Evolutionary conservation across 2,329 filamentous ascomycete species (phyloP), one percentile per base, ranked within the genome.

Genomic region (Tricladium varicosporioides): DNA sequence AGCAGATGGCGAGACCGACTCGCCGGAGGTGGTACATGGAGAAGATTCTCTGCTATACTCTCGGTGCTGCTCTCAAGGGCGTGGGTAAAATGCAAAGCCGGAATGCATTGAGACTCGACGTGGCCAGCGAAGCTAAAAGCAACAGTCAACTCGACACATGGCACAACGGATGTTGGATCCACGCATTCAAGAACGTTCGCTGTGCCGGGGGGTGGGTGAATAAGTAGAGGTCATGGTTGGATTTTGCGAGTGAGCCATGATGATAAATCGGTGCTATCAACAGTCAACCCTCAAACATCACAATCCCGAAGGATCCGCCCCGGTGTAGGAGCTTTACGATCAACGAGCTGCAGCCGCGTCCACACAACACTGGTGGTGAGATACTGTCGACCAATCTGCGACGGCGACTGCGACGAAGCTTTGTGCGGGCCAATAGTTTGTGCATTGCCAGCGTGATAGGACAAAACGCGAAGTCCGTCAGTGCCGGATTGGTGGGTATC

Each of bases 1-100:
- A 60, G 63, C 81, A 63, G 60, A 78, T 63, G 63, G 72, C 64
- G 61, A 66, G 58, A 52, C 64, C 51, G 52, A 74, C 36, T 40
- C 67, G 60, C 44, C 64, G 62, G 5, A 67, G 55, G 27, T 55
- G 45, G 54, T 60, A 60, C 65, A 67, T 67, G 51, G 48, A 49
- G 53, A 27, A 27, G 3, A 7, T 27, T 27, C 7, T 7, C 22
- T 10, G 36, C 11, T 40, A 40, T 40, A 40, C 36, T 40, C 10
- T 4, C 4, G 36, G 36, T 40, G 36, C 4, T 40, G 10, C 36
- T 40, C 10, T 40, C n/a, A n/a, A 40, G 36, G 36, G 11, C 36
- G n/a, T 10, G 5, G 36, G 36, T 13, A 40, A 40, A 13, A 13
- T 40, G 36, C 11, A 40, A 40, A 40, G 10, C 4, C n/a, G 2